Evolutionary conservation across 1,139 yeast species (phyloP), one percentile per base, ranked within the genome.

Genomic region (Saccharomyces hybrid): DNA sequence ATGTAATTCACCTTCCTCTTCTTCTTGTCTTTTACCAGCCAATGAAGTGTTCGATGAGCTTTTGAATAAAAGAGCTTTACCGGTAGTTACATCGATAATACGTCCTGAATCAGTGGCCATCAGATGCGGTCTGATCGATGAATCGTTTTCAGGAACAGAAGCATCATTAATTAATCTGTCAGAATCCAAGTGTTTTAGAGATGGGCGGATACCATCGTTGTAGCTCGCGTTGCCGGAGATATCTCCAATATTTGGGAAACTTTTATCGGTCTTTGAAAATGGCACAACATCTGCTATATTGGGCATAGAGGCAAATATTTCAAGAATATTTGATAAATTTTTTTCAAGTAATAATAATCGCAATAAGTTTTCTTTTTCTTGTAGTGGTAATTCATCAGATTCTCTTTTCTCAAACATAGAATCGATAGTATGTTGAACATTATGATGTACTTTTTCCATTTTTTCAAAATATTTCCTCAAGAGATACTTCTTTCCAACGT

Each of bases 1-100:
- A 70, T 88, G 96, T 58, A 89, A 77, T 64, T 88, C 96, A 60
- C 96, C 97, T 74, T 90, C 97, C 69, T 90, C 97, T 59, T 84
- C 82, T 64, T 89, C 96, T 67, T 85, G 89, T 60, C 79, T 82
- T 66, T 82, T 85, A 23, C 90, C 86, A 61, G 83, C 83, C 5
- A 80, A 64, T 0, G 88, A 83, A 0, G 88, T 83, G 59, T 81
- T 85, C 1, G 89, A 83, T 5, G 81, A 73, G 2, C 83, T 80
- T 62, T 84, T 76, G 71, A 83, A 77, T 56, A 84, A 71, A 23
- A 85, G 83, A 1, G 91, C 88, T 58, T 84, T 74, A 48, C 95
- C 95, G 0, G 93, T 85, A 31, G 77, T 72, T 54, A 81, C 76
- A 71, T 85, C 93, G 56, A 85, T 76, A 0, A 89, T 83, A 50